phyloP scores from a whole-genome alignment of 768 basidiomycete genomes.

The Tylopilus intermedius region DNA sequence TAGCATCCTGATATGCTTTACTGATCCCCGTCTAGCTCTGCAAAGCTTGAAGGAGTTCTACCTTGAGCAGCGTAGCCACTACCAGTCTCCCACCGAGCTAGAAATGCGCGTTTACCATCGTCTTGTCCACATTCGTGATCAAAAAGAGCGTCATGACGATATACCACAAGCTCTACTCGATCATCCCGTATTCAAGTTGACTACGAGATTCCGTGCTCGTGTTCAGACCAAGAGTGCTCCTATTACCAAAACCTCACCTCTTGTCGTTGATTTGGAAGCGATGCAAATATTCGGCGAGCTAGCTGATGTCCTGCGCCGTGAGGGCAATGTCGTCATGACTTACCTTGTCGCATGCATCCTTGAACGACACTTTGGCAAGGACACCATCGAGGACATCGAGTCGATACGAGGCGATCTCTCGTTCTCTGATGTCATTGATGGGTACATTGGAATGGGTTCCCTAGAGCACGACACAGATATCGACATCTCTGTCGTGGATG shows the following conservation, averaged over 20 bases:
- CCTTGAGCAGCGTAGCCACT: slow-evolving; percentile 67
- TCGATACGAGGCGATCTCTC: slow-evolving; percentile 52
- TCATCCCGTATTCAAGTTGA: slow-evolving; percentile 76
- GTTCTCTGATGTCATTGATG: slow-evolving; percentile 67
- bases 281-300: slow-evolving; percentile 65
- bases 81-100: slow-evolving; percentile 77
- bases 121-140: slow-evolving; percentile 85
- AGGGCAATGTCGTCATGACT: slow-evolving; percentile 66
- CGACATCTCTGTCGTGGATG: slow-evolving; percentile 21
- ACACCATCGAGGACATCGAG: slow-evolving; percentile 74
- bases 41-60: slow-evolving; percentile 93
- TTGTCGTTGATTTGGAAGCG: slow-evolving; percentile 58
- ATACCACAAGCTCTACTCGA: slow-evolving; percentile 63
- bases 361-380: slow-evolving; percentile 79
- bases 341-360: slow-evolving; percentile 88
- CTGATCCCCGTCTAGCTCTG: slow-evolving; percentile 53
- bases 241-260: slow-evolving; percentile 60
- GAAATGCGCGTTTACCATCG: slow-evolving; percentile 97
- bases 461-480: slow-evolving; percentile 25
- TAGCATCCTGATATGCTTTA: not conserved
- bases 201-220: slow-evolving; percentile 72
- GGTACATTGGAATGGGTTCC: slow-evolving; percentile 33
- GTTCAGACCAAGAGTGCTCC: slow-evolving; percentile 78
- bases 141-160: slow-evolving; percentile 67
- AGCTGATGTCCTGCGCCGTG: slow-evolving; percentile 55